Percentiles rank a stretch among this genome's conserved stretches.
Conservation (phyloP, 495 filamentous ascomycete species). For the Aspergillus taichungensis region DNA sequence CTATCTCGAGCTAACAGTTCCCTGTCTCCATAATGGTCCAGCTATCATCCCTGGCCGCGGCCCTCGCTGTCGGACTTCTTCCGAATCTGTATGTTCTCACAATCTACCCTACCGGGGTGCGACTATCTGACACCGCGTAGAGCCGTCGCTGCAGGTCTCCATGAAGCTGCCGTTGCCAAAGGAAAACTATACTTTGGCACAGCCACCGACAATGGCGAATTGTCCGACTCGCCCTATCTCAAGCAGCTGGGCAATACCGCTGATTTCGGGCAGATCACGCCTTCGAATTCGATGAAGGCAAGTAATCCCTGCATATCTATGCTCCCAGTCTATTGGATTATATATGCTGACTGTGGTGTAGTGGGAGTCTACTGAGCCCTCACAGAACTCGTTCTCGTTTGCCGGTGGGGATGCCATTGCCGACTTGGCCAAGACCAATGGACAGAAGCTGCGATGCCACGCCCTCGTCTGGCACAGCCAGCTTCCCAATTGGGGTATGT, state of each 20-base stretch:
- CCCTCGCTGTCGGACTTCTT: slow-evolving; percentile 17
- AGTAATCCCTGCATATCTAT: not conserved
- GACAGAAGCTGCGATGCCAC: slow-evolving; percentile 49
- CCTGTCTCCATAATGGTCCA: slow-evolving; percentile 15
- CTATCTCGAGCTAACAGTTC: not conserved
- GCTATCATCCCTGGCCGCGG: slow-evolving; percentile 11
- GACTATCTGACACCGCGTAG: slow-evolving; percentile 7
- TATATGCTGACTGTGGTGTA: slow-evolving; percentile 7
- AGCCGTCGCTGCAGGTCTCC: slow-evolving; percentile 21
- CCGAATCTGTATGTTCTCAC: slow-evolving; percentile 15
- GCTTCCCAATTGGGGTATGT: slow-evolving; percentile 46
- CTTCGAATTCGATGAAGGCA: slow-evolving; percentile 50
- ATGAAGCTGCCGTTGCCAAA: slow-evolving; percentile 44
- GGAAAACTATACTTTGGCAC: slow-evolving; percentile 52
- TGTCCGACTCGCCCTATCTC: slow-evolving; percentile 43
- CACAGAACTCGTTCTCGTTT: slow-evolving; percentile 41
- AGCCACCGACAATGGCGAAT: slow-evolving; percentile 46
- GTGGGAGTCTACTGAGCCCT: slow-evolving; percentile 46
- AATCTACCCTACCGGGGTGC: not conserved
- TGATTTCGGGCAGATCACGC: slow-evolving; percentile 52
- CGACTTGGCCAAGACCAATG: slow-evolving; percentile 41
- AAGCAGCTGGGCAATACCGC: slow-evolving; percentile 34
- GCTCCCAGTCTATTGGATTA: not conserved
- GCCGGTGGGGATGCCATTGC: slow-evolving; percentile 41
- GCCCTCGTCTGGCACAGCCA: slow-evolving; percentile 56